A percentile compares a stretch with the other conserved stretches of the same genome.
These are phyloP conservation scores for Phlebiopsis flavidoalba DNA, from an alignment of 768 basidiomycete genomes.

Conservation along the genomic window DNA sequence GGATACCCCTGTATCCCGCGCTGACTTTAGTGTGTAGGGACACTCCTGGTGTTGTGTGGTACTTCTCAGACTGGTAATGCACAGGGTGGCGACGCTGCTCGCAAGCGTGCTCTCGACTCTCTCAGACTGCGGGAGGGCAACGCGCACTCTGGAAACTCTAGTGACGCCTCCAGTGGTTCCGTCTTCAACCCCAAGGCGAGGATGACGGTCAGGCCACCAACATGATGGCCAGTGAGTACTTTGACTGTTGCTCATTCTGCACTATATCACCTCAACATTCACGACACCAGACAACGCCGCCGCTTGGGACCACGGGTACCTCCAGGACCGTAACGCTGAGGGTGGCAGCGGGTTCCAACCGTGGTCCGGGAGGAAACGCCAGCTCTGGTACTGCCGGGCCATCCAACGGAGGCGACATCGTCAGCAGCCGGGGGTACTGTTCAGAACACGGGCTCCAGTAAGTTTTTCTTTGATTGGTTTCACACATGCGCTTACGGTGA, in stretches of 20 bases:
- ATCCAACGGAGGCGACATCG: slow-evolving; percentile 13
- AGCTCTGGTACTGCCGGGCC: slow-evolving; percentile 5
- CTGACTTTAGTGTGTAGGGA: neutral
- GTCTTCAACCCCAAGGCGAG: slow-evolving; percentile 8
- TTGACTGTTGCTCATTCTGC: neutral
- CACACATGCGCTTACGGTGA: neutral
- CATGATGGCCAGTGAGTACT: slow-evolving; percentile 4
- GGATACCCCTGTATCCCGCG: neutral
- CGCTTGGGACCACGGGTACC: slow-evolving; percentile 5
- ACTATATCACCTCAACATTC: neutral
- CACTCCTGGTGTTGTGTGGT: slow-evolving; percentile 4
- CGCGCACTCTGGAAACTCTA: slow-evolving; percentile 9
- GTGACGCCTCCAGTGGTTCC: slow-evolving; percentile 10
- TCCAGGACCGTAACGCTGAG: slow-evolving; percentile 8
- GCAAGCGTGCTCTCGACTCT: slow-evolving; percentile 11
- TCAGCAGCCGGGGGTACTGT: slow-evolving; percentile 5
- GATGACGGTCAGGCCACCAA: slow-evolving; percentile 12
- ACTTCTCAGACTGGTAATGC: slow-evolving; percentile 8
- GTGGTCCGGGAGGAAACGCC: slow-evolving; percentile 15
- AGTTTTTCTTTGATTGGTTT: neutral
- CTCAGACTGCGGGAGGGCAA: slow-evolving; percentile 9
- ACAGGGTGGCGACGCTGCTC: slow-evolving; percentile 6
- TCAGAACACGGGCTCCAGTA: slow-evolving; percentile 11
- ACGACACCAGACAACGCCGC: slow-evolving; percentile 2
- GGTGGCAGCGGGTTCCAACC: too few relatives aligned